Base-by-base conservation (phyloP, 2,329 filamentous ascomycete species). In the Trichoderma oligosporum region DNA sequence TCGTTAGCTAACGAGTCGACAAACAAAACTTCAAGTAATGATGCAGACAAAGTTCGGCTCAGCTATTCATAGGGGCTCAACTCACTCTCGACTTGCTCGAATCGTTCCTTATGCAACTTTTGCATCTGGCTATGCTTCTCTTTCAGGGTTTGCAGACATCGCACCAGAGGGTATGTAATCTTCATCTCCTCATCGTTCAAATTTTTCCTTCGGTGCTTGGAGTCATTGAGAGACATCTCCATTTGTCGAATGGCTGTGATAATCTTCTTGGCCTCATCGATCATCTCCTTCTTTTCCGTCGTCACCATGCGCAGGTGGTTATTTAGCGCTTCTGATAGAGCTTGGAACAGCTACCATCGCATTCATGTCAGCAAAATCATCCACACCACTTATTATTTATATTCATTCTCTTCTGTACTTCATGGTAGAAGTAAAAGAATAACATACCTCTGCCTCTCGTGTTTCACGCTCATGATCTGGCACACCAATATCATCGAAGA, bases 401-500 rank as follows among this genome's bases (percentile, higher is more conserved):
- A n/a, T n/a, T n/a, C n/a, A n/a, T n/a, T n/a, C n/a, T n/a, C n/a
- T n/a, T n/a, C n/a, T n/a, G n/a, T n/a, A n/a, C n/a, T n/a, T n/a
- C n/a, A n/a, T n/a, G n/a, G n/a, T n/a, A 12, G 18, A 11, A 33
- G 18, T 29, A 16, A 12, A 39, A 24, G 58, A 20, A 20, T 33
- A n/a, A n/a, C 46, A 68, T 77, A 95, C 92, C 85, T 97, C 91
- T 70, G 89, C 83, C 71, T 97, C 93, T 67, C 94, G 83, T 48
- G 84, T 81, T 70, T 97, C 91, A 68, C 94, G 88, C 73, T 97
- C 94, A 84, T 96, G 91, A 68, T 78, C 85, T 25, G 93, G 84
- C n/a, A 99, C 89, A 59, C 94, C 94, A 68, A 99, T 99, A 71
- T 99, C 93, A 72, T 99, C 94, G 69, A 97, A 99, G 58, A 97